Evolutionary conservation across 345 rosid species (phyloP).

Genomic region (Mallotus nudiflorus): DNA sequence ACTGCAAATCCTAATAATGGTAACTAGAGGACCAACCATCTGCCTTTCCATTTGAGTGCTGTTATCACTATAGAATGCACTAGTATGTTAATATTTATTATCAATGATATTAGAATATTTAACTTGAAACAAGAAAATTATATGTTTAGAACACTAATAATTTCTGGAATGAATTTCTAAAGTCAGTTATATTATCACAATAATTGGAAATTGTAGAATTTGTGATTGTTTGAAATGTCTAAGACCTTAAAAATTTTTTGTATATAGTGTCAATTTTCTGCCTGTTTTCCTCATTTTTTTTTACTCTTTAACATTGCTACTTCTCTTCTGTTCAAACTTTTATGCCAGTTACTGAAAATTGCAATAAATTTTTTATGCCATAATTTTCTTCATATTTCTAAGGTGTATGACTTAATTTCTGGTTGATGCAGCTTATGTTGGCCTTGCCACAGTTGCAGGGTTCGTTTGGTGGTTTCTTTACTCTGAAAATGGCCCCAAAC

Average conservation of each 20-base stretch:
- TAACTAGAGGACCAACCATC: neutral
- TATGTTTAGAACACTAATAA: no score
- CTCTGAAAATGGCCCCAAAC: slow-evolving; percentile 81
- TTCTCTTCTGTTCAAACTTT: neutral
- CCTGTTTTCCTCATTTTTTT: no score
- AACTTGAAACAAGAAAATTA: no score
- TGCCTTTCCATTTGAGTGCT: neutral
- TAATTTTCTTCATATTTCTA: neutral
- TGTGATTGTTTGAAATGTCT: neutral
- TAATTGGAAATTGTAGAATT: no score
- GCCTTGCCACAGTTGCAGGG: slow-evolving; percentile 98
- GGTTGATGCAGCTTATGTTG: slow-evolving; percentile 83
- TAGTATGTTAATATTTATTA: neutral
- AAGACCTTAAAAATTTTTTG: neutral
- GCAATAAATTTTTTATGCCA: no score
- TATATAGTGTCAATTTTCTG: no score
- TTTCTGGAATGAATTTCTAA: no score
- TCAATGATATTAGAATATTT: no score
- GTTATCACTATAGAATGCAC: neutral
- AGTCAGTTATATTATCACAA: no score
- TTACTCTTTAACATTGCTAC: neutral
- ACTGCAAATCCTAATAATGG: neutral
- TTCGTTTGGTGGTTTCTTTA: slow-evolving; percentile 97
- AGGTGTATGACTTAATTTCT: slow-evolving; percentile 9
- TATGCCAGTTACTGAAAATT: neutral